Base-by-base conservation (phyloP, 202 grass and related monocot species). In the Musa balbisiana region DNA sequence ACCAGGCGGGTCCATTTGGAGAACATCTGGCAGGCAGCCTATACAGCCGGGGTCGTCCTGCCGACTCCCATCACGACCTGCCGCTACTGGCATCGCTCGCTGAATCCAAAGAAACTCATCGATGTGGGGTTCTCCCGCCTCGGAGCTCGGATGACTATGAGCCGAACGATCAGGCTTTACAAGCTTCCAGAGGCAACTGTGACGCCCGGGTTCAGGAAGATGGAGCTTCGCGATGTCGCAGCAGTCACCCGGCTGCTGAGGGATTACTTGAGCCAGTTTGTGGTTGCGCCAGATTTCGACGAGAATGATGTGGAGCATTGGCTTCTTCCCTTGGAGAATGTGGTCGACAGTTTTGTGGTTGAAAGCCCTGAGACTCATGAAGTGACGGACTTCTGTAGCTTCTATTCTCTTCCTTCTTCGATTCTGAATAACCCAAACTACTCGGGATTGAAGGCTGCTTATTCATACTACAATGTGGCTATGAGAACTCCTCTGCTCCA, bases 1-100 rank as follows among this genome's bases (percentile, higher is more conserved):
- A 98, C 94, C 23, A 85, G 94, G 1, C 88, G 90, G 20, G 94
- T 98, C n/a, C 94, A 98, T 77, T 67, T 89, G 71, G 94, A 98
- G 88, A 98, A 93, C 71, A 89, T 98, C 52, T 98, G 94, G 94
- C 94, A 98, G 84, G 94, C 94, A 59, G 91, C 94, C 6, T 93
- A 98, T 84, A 98, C 94, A 8, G 94, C 94, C 1, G 94, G 94
- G 3, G 81, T 98, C 8, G 83, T 93, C 83, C 87, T 98, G 76
- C 94, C 94, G 8, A 98, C 88, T 16, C 94, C 94, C 69, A 86
- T 98, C 84, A 89, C 94, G 10, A 98, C 94, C 67, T 98, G 90
- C 77, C 88, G 94, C 55, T 98, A 98, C 71, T 98, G 94, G 94
- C 94, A 98, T 26, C 74, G 94, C 71, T 93, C 90, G 3, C 75